Conservation (phyloP, 1,284 basidiomycete species). For the Trametes versicolor region DNA sequence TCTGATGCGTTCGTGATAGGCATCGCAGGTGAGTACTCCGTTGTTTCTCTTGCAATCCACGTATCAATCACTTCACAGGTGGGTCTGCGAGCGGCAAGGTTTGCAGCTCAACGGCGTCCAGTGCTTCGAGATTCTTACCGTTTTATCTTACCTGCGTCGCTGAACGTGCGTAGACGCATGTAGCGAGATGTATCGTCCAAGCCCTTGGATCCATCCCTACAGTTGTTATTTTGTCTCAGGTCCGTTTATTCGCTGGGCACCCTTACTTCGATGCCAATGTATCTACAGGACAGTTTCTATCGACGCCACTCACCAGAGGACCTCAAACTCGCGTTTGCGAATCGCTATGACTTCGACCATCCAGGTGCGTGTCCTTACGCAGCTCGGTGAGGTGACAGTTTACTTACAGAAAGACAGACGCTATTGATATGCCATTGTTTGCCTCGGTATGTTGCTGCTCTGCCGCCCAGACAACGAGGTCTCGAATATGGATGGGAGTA, state of each 20-base stretch:
- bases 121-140: conserved; percentile 17
- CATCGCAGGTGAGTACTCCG: conserved; percentile 76
- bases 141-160: not conserved
- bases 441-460: conserved; percentile 64
- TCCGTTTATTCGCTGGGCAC: conserved; percentile 39
- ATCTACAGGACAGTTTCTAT: conserved; percentile 91
- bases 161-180: conserved; percentile 73
- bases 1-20: conserved; percentile 91
- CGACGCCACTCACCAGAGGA: conserved; percentile 84
- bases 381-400: not conserved
- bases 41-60: conserved; percentile 25
- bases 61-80: conserved; percentile 52
- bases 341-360: conserved; percentile 92
- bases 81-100: conserved; percentile 97
- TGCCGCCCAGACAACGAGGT: conserved; percentile 21
- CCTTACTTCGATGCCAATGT: not conserved
- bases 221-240: conserved; percentile 90
- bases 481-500: conserved; percentile 29
- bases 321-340: conserved; percentile 84
- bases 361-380: conserved; percentile 52
- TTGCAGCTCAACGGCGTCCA: conserved; percentile 29
- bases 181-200: conserved; percentile 89
- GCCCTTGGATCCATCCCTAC: conserved; percentile 87
- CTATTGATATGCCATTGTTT: conserved; percentile 92
- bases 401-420: conserved; percentile 54